Conservation (phyloP, 192 early-diverging fungal genomes). For the Backusella psychrophila region DNA sequence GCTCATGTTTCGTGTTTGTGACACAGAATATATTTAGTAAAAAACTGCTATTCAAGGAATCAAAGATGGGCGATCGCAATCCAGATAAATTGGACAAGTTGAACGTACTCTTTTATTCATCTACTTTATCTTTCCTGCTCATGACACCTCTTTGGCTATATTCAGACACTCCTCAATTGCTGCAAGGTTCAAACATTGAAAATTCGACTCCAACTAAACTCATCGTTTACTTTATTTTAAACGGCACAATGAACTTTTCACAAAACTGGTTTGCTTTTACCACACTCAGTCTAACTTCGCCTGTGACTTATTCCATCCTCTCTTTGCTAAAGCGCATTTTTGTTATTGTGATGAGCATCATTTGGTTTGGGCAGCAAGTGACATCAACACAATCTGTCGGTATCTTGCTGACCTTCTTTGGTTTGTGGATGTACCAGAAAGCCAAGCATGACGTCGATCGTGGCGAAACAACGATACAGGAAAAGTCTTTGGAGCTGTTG, state of each 20-base stretch:
- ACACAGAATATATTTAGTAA: constrained; percentile 88
- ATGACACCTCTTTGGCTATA: constrained; percentile 83
- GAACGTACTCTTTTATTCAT: constrained; percentile 83
- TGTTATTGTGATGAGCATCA: constrained; percentile 79
- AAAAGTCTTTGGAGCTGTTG: constrained; percentile 19
- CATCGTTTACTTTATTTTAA: constrained; percentile 61
- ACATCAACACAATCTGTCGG: constrained; percentile 67
- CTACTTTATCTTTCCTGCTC: constrained; percentile 67
- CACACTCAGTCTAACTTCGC: constrained; percentile 70
- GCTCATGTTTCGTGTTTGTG: constrained; percentile 80
- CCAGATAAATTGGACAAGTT: constrained; percentile 81
- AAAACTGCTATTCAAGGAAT: constrained; percentile 61
- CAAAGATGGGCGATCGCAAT: constrained; percentile 35
- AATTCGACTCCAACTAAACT: constrained; percentile 31
- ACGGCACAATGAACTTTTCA: constrained; percentile 80
- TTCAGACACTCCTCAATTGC: constrained; percentile 59
- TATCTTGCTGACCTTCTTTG: constrained; percentile 76
- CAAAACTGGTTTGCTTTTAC: constrained; percentile 83
- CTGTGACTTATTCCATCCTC: constrained; percentile 86
- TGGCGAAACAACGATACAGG: constrained; percentile 36
- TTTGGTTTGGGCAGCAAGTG: constrained; percentile 83
- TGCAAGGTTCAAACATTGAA: constrained; percentile 13
- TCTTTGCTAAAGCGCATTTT: constrained; percentile 86
- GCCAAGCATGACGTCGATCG: constrained; percentile 66
- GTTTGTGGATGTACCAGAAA: constrained; percentile 80